Evolutionary conservation across 441 rosid genomes (phyloP).

Genomic region (Adansonia madagascariensis): DNA sequence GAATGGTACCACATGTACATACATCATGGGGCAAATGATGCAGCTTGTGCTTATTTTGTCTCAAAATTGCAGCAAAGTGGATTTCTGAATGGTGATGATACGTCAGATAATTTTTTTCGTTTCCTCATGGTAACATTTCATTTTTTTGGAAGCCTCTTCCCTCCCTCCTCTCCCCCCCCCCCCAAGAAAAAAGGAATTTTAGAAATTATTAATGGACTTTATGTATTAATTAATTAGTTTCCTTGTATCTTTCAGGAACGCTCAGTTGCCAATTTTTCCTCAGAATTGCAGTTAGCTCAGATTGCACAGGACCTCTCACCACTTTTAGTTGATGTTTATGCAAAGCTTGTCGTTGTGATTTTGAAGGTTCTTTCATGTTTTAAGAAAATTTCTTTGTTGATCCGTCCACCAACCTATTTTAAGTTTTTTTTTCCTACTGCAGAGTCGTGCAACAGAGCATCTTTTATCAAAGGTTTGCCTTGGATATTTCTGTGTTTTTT

Average conservation of each 20-base stretch:
- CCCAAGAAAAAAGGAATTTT: background rate
- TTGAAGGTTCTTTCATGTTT: slow-evolving; percentile 56
- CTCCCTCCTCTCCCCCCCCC: too few species aligned
- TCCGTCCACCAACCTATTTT: slow-evolving; percentile 13
- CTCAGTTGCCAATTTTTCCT: slow-evolving; percentile 79
- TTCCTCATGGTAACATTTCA: slow-evolving; percentile 57
- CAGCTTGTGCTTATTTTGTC: slow-evolving; percentile 59
- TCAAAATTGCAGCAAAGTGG: slow-evolving; percentile 76
- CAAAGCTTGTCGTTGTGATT: slow-evolving; percentile 67
- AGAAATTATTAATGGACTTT: background rate
- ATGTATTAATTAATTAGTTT: slow-evolving; percentile 6
- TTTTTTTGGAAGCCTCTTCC: background rate
- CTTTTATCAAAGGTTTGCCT: background rate
- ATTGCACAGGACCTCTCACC: slow-evolving; percentile 65
- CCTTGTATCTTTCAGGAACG: slow-evolving; percentile 51
- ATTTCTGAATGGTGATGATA: slow-evolving; percentile 79
- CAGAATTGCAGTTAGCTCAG: slow-evolving; percentile 58
- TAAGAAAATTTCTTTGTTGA: background rate
- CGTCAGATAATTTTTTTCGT: slow-evolving; percentile 83
- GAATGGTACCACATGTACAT: slow-evolving; percentile 84
- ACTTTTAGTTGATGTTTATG: slow-evolving; percentile 78
- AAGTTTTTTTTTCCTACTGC: background rate
- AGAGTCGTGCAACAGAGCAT: background rate
- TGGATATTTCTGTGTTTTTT: background rate
- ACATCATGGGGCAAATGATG: slow-evolving; percentile 71